Base-by-base conservation (phyloP, 2,329 filamentous ascomycete species). In the Trichophyton verrucosum region DNA sequence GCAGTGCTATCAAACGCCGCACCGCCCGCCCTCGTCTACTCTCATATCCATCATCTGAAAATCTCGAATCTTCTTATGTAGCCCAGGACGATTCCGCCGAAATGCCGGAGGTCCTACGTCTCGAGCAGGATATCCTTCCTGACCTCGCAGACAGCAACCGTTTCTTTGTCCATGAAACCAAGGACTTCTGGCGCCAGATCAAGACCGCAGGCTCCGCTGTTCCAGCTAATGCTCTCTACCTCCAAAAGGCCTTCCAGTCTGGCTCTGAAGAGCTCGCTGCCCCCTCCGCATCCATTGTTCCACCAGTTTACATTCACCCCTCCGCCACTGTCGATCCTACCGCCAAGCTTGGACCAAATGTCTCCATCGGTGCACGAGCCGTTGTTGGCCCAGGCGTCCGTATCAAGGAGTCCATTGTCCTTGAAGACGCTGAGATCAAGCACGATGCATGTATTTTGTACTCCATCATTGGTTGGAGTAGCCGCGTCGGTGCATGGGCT, bases 101-200 rank as follows among this genome's bases (percentile, higher is more conserved):
- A 75, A 87, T 87, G 76, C 92, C 85, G 71, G 86, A 95, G 69
- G 89, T 96, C 57, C 88, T 99, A 67, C 89, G 94, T 59, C 82
- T 99, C 61, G 94, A 99, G 78, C 94, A 97, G 78, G 94, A 99
- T 73, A 96, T 97, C 59, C 82, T 99, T 62, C 88, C 91, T 58
- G 92, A 97, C 71, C 85, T 97, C 70, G 92, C 94, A 64, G 94
- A 97, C 76, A 96, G 85, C 82, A 94, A 95, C 78, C 89, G 94
- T 75, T 99, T 99, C 80, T 97, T 91, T 76, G 94, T 97, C 36
- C 88, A 96, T 74, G 94, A 99, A 80, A 97, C 92, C 66, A 95
- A 95, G 79, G 94, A 97, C 75, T 99, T 99, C 76, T 99, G 94
- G 94, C 90, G 94, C 68, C 94, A 99, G 81, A 97, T 99, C 83